A percentile compares a stretch with the other conserved stretches of the same genome.
phyloP scores from a whole-genome alignment of 2,329 filamentous ascomycete genomes.

The Ascochyta koolunga region DNA sequence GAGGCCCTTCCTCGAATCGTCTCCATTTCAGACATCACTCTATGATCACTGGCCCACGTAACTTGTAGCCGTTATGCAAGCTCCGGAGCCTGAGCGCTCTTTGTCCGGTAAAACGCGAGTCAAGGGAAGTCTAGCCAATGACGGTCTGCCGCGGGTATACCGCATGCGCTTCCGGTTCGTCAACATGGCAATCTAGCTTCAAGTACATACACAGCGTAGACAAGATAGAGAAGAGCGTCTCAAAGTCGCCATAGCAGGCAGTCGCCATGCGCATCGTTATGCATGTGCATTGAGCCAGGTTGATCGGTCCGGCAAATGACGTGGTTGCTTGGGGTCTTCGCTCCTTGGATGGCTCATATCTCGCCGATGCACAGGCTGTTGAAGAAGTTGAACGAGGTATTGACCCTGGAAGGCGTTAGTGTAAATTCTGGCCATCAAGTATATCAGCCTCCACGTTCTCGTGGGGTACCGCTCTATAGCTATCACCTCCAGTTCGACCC shows the following conservation, averaged over 20 bases:
- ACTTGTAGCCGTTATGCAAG: slow-evolving; percentile 26
- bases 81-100: slow-evolving; percentile 31
- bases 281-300: slow-evolving; percentile 45
- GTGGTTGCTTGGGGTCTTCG: slow-evolving; percentile 39
- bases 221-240: slow-evolving; percentile 45
- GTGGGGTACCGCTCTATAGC: slow-evolving; percentile 43
- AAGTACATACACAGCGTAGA: slow-evolving; percentile 37
- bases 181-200: slow-evolving; percentile 43
- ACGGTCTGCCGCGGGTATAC: slow-evolving; percentile 16
- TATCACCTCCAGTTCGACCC: slow-evolving; percentile 34
- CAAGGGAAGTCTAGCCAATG: slow-evolving; percentile 26
- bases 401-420: slow-evolving; percentile 37
- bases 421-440: slow-evolving; percentile 36
- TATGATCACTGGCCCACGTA: slow-evolving; percentile 31
- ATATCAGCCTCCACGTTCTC: slow-evolving; percentile 48
- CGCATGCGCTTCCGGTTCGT: slow-evolving; percentile 23
- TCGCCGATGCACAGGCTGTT: slow-evolving; percentile 43
- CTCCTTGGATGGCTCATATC: slow-evolving; percentile 44
- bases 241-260: slow-evolving; percentile 38
- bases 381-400: slow-evolving; percentile 30
- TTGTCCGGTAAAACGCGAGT: slow-evolving; percentile 43
- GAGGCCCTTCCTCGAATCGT: slow-evolving; percentile 26
- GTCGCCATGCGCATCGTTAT: slow-evolving; percentile 38
- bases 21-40: slow-evolving; percentile 27
- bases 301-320: slow-evolving; percentile 49